Evolutionary conservation across 2,329 filamentous ascomycete genomes (phyloP).

Genomic region (Trichoderma arundinaceum): DNA sequence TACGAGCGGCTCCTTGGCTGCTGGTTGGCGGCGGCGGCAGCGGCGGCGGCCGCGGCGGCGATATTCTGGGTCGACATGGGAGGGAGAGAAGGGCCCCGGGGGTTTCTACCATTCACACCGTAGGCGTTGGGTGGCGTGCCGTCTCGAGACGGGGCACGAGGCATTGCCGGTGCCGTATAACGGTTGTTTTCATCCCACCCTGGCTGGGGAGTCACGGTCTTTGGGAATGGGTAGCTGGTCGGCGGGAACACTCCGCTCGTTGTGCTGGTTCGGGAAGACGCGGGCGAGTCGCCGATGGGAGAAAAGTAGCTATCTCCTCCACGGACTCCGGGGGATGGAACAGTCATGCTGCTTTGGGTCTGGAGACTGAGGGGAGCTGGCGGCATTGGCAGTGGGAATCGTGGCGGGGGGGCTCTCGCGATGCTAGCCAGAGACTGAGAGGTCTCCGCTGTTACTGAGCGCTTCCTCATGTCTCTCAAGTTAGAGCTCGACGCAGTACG

Average conservation of each 20-base stretch:
- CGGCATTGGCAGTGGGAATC: slow-evolving; percentile 70
- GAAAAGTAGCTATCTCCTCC: slow-evolving; percentile 92
- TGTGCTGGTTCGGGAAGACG: slow-evolving; percentile 75
- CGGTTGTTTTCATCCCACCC: slow-evolving; percentile 77
- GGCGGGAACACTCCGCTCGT: slow-evolving; percentile 73
- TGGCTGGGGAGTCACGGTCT: slow-evolving; percentile 68
- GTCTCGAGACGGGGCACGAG: slow-evolving; percentile 79
- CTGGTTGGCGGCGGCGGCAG: slow-evolving; percentile 38
- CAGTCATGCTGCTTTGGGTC: slow-evolving; percentile 51
- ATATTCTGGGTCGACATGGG: slow-evolving; percentile 67
- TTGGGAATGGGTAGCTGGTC: slow-evolving; percentile 70
- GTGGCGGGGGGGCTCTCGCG: slow-evolving; percentile 66
- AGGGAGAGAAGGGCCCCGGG: slow-evolving; percentile 79
- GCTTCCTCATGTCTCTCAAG: slow-evolving; percentile 75
- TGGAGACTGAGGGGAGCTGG: slow-evolving; percentile 71
- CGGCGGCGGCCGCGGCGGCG: slow-evolving; percentile 41
- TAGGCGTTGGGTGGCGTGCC: slow-evolving; percentile 71
- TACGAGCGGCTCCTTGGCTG: slow-evolving; percentile 85
- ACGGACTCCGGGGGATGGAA: slow-evolving; percentile 65
- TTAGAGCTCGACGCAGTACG: slow-evolving; percentile 70
- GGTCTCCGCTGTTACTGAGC: slow-evolving; percentile 77
- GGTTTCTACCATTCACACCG: slow-evolving; percentile 65
- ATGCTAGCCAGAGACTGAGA: slow-evolving; percentile 62
- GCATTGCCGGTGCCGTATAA: slow-evolving; percentile 87
- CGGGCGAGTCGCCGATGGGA: slow-evolving; percentile 78